Percentiles rank a stretch among this genome's conserved stretches.
These are phyloP conservation scores for Zygosaccharomyces pseudobailii DNA, from an alignment of 1,139 yeast species.

Conservation along the genomic window DNA sequence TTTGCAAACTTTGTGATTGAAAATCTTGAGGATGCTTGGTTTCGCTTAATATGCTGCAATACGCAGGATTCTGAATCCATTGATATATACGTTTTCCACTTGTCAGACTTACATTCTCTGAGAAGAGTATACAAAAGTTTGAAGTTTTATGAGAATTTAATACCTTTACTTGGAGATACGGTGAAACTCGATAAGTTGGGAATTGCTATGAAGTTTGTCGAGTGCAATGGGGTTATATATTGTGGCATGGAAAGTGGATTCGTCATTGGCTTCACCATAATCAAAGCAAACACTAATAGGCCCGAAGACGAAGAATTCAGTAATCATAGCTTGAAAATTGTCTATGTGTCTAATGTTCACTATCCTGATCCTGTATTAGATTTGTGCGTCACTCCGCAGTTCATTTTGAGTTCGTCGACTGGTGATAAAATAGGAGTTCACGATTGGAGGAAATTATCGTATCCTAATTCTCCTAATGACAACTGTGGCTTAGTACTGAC, in stretches of 20 bases:
- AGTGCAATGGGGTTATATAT: slow-evolving; percentile 13
- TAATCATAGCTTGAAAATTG: slow-evolving; percentile 13
- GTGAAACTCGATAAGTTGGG: slow-evolving; percentile 24
- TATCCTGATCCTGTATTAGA: slow-evolving; percentile 31
- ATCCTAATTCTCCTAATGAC: neutral
- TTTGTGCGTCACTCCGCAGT: slow-evolving; percentile 9
- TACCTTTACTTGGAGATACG: slow-evolving; percentile 2
- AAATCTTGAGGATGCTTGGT: slow-evolving; percentile 6
- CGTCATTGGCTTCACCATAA: slow-evolving; percentile 22
- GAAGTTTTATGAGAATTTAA: slow-evolving; percentile 16
- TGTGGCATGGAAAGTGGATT: slow-evolving; percentile 32
- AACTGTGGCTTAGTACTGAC: neutral
- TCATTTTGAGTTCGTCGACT: slow-evolving; percentile 14
- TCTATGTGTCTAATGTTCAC: slow-evolving; percentile 25
- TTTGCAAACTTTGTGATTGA: slow-evolving; percentile 28
- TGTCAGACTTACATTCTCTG: slow-evolving; percentile 19
- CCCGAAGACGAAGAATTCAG: neutral
- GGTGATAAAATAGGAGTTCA: slow-evolving; percentile 14
- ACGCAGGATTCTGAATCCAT: slow-evolving; percentile 29
- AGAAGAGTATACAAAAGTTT: slow-evolving; percentile 21
- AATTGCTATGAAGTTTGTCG: slow-evolving; percentile 27
- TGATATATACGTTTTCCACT: slow-evolving; percentile 26
- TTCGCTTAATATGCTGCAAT: slow-evolving; percentile 27
- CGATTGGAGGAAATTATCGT: neutral
- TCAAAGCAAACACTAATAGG: neutral